Percentiles rank a stretch among this genome's conserved stretches.
Evolutionary conservation across 129 eudicot genomes (phyloP).

Genomic region (Saussurea involucrata): DNA sequence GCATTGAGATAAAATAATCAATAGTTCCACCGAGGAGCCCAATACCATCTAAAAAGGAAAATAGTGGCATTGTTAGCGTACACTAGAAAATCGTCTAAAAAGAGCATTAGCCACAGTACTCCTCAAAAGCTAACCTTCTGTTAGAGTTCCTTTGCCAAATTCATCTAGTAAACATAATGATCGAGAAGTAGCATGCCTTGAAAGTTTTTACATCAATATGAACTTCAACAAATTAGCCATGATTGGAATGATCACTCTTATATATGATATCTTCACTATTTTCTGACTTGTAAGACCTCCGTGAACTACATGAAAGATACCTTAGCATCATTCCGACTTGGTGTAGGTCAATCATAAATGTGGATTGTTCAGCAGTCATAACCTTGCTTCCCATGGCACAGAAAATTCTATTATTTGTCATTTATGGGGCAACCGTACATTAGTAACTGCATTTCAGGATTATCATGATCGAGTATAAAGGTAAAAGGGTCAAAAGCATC

Average conservation of each 20-base stretch:
- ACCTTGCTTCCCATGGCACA: slow-evolving; percentile 85
- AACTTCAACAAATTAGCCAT: neutral
- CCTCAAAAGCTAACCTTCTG: slow-evolving; percentile 61
- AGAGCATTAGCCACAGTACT: neutral
- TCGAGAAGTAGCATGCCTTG: slow-evolving; percentile 80
- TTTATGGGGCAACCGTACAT: neutral
- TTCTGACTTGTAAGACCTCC: neutral
- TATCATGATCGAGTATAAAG: slow-evolving; percentile 8
- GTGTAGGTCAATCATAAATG: slow-evolving; percentile 91
- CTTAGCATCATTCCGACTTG: slow-evolving; percentile 96
- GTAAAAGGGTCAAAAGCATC: slow-evolving; percentile 1
- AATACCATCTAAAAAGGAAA: slow-evolving; percentile 68
- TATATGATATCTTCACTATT: neutral
- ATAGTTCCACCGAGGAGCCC: slow-evolving; percentile 98
- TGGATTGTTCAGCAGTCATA: slow-evolving; percentile 86
- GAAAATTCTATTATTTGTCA: slow-evolving; percentile 50
- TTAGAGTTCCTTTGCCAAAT: slow-evolving; percentile 95
- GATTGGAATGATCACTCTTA: neutral
- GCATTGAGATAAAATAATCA: slow-evolving; percentile 56
- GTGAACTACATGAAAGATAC: slow-evolving; percentile 27
- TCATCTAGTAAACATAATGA: slow-evolving; percentile 84
- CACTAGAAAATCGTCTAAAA: neutral
- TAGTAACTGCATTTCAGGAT: slow-evolving; percentile 8
- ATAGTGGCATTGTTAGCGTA: neutral
- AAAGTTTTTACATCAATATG: slow-evolving; percentile 19